Percentiles rank a stretch among this genome's conserved stretches.
phyloP scores from a whole-genome alignment of 2,329 filamentous ascomycete genomes.

The Fusarium setosum region DNA sequence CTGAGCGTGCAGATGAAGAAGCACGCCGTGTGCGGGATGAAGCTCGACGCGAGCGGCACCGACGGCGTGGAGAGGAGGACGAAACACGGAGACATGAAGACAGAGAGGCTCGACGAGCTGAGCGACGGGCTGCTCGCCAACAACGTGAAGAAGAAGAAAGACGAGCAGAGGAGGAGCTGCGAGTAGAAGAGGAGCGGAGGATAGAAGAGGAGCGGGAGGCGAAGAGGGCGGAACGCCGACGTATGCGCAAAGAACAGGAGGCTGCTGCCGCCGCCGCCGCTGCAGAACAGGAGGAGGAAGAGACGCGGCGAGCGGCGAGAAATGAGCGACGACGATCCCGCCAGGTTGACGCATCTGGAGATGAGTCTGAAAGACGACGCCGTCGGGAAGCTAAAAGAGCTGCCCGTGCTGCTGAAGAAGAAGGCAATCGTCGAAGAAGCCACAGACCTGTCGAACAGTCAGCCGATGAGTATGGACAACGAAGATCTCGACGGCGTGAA shows the following conservation, averaged over 20 bases:
- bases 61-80: slow-evolving; percentile 57
- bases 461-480: slow-evolving; percentile 59
- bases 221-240: slow-evolving; percentile 62
- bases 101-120: slow-evolving; percentile 67
- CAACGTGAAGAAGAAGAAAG: slow-evolving; percentile 40
- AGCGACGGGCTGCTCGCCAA: slow-evolving; percentile 57
- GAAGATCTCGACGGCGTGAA: slow-evolving; percentile 52
- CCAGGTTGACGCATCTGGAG: slow-evolving; percentile 57
- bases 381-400: slow-evolving; percentile 65
- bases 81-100: slow-evolving; percentile 52
- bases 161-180: slow-evolving; percentile 60
- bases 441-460: slow-evolving; percentile 51
- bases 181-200: slow-evolving; percentile 64
- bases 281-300: slow-evolving; percentile 57
- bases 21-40: slow-evolving; percentile 67
- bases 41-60: slow-evolving; percentile 64
- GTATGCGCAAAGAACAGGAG: slow-evolving; percentile 61
- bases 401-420: slow-evolving; percentile 53
- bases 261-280: slow-evolving; percentile 55
- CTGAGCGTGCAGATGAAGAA: slow-evolving; percentile 67
- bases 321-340: slow-evolving; percentile 63
- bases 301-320: slow-evolving; percentile 57
- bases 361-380: slow-evolving; percentile 65
- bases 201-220: slow-evolving; percentile 65
- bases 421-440: slow-evolving; percentile 45